Base-by-base conservation (phyloP, 768 basidiomycete genomes). In the Kondoa subrosea region DNA sequence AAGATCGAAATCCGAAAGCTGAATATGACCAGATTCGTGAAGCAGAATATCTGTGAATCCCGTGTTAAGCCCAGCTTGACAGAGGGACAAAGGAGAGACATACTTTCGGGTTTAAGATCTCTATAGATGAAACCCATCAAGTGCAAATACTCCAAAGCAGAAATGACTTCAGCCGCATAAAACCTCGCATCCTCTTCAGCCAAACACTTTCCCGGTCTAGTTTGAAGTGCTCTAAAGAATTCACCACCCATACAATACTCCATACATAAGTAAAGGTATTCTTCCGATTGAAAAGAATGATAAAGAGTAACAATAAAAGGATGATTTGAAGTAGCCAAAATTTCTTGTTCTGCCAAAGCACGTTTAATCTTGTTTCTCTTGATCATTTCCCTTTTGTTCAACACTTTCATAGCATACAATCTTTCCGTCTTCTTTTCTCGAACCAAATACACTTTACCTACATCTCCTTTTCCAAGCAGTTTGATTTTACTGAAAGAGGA, bases 341-440 rank as follows among this genome's bases (percentile, higher is more conserved):
- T 99, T 78, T 97, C 95, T 74, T 77, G 95, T 79, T 99, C 95
- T 2, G 95, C 96, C 75, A 99, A 77, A 8, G 93, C 95, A 70
- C 95, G 85, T 78, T 99, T 99, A 80, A 99, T 93, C 82, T 99
- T 99, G 81, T 93, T 95, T 74, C 95, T 85, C 80, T 93, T 91
- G 77, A 99, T 92, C 93, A 99, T 97, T 81, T 99, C 95, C 81
- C 88, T 89, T 81, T 97, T 97, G 64, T 91, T 95, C 58, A 99
- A 81, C 27, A 99, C 95, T 85, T 99, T 99, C 95, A 99, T 99
- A 68, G 95, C 95, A 79, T 85, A 99, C 71, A 97, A 81, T 79
- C 93, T 95, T 74, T 85, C 84, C 62, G 85, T 85, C 82, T 97
- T 97, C 84, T 99, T 97, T 81, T 99, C 95, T 74, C 88, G 84